Percentiles rank a stretch among this genome's conserved stretches.
phyloP scores from a whole-genome alignment of 345 rosid genomes.

The Citrus unshiu region DNA sequence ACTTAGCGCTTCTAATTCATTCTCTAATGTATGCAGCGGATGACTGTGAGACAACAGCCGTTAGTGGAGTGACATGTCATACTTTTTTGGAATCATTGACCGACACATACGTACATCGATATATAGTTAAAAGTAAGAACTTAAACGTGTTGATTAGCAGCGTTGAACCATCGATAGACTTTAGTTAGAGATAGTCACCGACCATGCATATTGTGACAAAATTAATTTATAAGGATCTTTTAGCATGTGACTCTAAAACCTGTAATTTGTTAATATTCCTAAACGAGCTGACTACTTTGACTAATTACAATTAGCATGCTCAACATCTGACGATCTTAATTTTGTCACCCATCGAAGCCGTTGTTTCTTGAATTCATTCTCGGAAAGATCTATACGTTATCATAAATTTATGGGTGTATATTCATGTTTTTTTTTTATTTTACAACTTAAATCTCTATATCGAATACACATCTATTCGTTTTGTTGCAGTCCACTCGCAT shows the following conservation, averaged over 20 bases:
- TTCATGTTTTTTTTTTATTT: background rate
- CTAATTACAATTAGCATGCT: background rate
- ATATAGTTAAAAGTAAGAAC: background rate
- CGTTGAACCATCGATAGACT: background rate
- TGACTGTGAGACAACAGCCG: conserved; percentile 21
- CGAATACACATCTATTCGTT: background rate
- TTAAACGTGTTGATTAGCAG: background rate
- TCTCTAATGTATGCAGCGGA: background rate
- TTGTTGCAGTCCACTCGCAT: background rate
- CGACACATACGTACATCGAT: background rate
- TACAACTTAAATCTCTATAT: background rate
- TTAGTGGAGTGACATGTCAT: conserved; percentile 19
- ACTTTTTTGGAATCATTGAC: background rate
- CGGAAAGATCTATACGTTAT: background rate
- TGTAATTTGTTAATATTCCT: background rate
- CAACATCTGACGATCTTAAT: background rate
- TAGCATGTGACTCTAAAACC: background rate
- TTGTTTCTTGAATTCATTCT: background rate
- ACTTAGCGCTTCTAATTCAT: too few relatives aligned
- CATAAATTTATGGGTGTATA: background rate
- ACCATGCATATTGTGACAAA: conserved; percentile 10
- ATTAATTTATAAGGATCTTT: background rate
- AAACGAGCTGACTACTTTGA: background rate
- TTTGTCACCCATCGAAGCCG: background rate
- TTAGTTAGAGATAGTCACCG: conserved; percentile 22